phyloP scores from a whole-genome alignment of 192 early-diverging fungal genomes.

The Rhizoclosmatium sp. region DNA sequence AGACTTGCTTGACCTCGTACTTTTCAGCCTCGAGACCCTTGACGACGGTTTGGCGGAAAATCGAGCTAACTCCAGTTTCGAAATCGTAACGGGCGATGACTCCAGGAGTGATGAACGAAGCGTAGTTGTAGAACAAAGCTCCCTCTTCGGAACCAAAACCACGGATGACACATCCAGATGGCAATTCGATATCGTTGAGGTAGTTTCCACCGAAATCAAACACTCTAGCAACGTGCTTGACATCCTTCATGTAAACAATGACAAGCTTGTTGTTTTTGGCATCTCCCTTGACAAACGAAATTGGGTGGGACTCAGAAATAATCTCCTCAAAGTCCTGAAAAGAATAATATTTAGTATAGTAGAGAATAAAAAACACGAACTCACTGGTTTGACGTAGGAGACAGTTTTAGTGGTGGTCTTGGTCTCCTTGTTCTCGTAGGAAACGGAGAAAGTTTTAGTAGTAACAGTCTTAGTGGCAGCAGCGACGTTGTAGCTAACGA shows the following conservation, averaged over 20 bases:
- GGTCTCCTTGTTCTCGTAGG: background rate
- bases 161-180: conserved; percentile 55
- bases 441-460: background rate
- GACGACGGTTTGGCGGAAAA: conserved; percentile 56
- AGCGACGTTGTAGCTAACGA: conserved; percentile 69
- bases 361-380: background rate
- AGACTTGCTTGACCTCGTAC: conserved; percentile 70
- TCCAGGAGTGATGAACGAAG: conserved; percentile 65
- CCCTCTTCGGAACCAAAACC: conserved; percentile 42
- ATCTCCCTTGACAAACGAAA: conserved; percentile 27
- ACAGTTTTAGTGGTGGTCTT: background rate
- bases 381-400: background rate
- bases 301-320: conserved; percentile 58
- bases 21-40: conserved; percentile 47
- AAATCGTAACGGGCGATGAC: conserved; percentile 63
- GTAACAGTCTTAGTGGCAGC: conserved; percentile 40
- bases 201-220: conserved; percentile 53
- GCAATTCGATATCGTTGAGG: conserved; percentile 54
- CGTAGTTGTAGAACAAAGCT: conserved; percentile 63
- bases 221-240: conserved; percentile 57
- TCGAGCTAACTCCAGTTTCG: conserved; percentile 39
- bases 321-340: conserved; percentile 59
- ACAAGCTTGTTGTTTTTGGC: conserved; percentile 65
- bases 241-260: conserved; percentile 67
- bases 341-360: background rate